Evolutionary conservation across 2,329 filamentous ascomycete species (phyloP).

Genomic region (Endothia cerciana): DNA sequence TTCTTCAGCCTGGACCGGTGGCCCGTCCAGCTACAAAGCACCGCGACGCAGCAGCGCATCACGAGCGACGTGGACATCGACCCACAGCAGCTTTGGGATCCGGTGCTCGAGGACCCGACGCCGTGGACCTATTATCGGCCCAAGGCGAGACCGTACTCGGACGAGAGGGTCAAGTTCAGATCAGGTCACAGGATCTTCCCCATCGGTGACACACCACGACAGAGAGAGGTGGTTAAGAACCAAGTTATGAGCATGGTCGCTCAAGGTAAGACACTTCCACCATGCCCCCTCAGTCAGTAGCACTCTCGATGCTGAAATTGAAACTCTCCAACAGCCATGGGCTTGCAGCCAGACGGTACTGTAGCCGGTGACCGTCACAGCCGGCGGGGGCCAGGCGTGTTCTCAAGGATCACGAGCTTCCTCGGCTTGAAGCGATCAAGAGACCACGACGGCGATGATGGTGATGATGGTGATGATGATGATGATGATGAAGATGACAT

Average conservation of each 20-base stretch:
- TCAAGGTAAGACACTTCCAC: constrained; percentile 19
- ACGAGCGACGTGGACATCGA: constrained; percentile 37
- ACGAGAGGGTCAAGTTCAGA: constrained; percentile 34
- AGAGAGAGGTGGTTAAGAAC: constrained; percentile 36
- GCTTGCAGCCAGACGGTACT: constrained; percentile 1
- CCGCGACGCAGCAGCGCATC: constrained; percentile 38
- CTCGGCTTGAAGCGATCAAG: constrained; percentile 11
- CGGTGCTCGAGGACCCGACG: constrained; percentile 35
- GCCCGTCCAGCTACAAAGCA: constrained; percentile 47
- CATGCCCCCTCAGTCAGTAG: background rate
- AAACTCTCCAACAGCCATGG: constrained; percentile 19
- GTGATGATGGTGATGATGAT: background rate
- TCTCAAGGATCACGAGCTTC: background rate
- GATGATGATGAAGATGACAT: constrained; percentile 2
- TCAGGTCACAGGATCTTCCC: constrained; percentile 40
- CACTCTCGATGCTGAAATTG: constrained; percentile 4
- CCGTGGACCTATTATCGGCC: constrained; percentile 30
- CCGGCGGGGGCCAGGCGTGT: background rate
- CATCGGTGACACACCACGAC: constrained; percentile 44
- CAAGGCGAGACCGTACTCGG: constrained; percentile 33
- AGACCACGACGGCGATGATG: background rate
- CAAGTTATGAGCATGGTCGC: constrained; percentile 28
- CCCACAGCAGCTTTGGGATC: constrained; percentile 34
- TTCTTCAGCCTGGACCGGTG: constrained; percentile 55
- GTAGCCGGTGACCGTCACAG: background rate